A percentile compares a stretch with the other conserved stretches of the same genome.
phyloP scores from a whole-genome alignment of 352 stramenopile genomes.

The Pythium dissimile region DNA sequence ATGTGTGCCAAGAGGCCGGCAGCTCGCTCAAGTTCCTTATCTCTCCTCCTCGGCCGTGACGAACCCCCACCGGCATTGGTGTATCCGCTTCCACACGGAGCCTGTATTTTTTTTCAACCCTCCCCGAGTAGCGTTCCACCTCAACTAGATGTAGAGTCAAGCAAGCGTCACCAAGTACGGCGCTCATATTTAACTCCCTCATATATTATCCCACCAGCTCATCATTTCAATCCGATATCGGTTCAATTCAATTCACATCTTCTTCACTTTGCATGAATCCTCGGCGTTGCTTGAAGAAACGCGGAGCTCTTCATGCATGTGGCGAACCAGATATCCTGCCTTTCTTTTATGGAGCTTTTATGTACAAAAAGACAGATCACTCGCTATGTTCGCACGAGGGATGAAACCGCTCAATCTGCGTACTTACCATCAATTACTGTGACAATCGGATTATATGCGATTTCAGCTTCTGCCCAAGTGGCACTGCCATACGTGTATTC shows the following conservation, averaged over 20 bases:
- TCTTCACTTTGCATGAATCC: not conserved
- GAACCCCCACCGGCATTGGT: not conserved
- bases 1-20: constrained; percentile 15
- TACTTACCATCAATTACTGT: constrained; percentile 1
- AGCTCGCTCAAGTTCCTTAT: not conserved
- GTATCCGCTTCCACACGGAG: not conserved
- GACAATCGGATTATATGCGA: constrained; percentile 3
- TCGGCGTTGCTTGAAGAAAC: not conserved
- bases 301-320: not conserved
- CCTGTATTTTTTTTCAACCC: constrained; percentile 9
- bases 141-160: constrained; percentile 21
- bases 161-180: constrained; percentile 3
- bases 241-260: not conserved
- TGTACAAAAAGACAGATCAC: not conserved
- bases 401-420: constrained; percentile 5
- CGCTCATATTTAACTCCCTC: constrained; percentile 18
- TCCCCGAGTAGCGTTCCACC: constrained; percentile 1
- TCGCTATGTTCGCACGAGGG: constrained; percentile 1
- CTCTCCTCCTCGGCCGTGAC: not conserved
- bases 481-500: not conserved
- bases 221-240: not conserved
- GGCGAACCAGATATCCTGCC: constrained; percentile 2
- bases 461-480: not conserved
- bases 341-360: constrained; percentile 1
- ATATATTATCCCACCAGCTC: constrained; percentile 11